A percentile compares a stretch with the other conserved stretches of the same genome.
These are phyloP conservation scores for Mycena filopes DNA, from an alignment of 768 basidiomycete genomes.

Conservation along the genomic window DNA sequence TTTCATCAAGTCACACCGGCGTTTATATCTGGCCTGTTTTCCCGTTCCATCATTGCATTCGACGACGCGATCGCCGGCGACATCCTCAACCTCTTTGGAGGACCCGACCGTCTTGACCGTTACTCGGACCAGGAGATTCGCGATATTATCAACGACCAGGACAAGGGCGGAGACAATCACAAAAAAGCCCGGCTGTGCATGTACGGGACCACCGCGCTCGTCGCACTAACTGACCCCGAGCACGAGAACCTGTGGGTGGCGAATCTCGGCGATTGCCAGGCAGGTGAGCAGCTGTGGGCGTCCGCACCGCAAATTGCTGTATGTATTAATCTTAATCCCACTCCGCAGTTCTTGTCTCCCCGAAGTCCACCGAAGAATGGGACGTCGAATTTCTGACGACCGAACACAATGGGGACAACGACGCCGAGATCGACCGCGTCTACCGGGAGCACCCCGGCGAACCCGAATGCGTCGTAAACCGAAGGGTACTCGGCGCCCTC, in stretches of 20 bases:
- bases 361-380: slow-evolving; percentile 62
- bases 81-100: slow-evolving; percentile 70
- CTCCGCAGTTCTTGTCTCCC: slow-evolving; percentile 61
- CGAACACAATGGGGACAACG: slow-evolving; percentile 77
- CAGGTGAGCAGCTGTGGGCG: slow-evolving; percentile 60
- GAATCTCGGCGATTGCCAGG: slow-evolving; percentile 85
- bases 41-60: slow-evolving; percentile 67
- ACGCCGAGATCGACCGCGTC: slow-evolving; percentile 72
- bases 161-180: slow-evolving; percentile 67
- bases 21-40: slow-evolving; percentile 65
- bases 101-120: slow-evolving; percentile 58
- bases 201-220: slow-evolving; percentile 82
- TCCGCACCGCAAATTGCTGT: too few relatives aligned
- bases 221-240: slow-evolving; percentile 77
- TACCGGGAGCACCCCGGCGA: slow-evolving; percentile 74
- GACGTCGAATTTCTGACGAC: slow-evolving; percentile 68
- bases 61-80: slow-evolving; percentile 77
- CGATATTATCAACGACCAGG: slow-evolving; percentile 71
- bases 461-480: slow-evolving; percentile 71
- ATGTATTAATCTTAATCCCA: slow-evolving; percentile 18
- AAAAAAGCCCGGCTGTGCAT: slow-evolving; percentile 76
- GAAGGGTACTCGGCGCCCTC: slow-evolving; percentile 79
- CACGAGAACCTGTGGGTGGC: slow-evolving; percentile 81
- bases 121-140: slow-evolving; percentile 69
- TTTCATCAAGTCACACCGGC: slow-evolving; percentile 55